phyloP scores from a whole-genome alignment of 2,329 filamentous ascomycete species.

The Penicillium sp. region DNA sequence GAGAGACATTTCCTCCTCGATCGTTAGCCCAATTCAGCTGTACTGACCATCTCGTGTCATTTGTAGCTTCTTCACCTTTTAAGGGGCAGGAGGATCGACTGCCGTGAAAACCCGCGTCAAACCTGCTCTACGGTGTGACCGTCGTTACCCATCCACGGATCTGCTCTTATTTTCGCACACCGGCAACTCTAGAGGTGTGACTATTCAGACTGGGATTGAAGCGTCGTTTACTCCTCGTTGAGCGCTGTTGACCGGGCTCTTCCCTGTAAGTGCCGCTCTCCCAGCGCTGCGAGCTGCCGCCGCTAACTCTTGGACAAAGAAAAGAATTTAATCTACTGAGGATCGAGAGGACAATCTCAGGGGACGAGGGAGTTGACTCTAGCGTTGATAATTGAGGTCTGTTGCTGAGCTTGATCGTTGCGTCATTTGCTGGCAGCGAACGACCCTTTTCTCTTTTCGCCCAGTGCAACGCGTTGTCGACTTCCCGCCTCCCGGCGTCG shows the following conservation, averaged over 20 bases:
- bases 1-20: not conserved
- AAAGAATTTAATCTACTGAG: constrained; percentile 9
- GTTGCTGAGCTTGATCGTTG: constrained; percentile 26
- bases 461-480: constrained; percentile 34
- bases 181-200: not conserved
- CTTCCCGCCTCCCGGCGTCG: constrained; percentile 35
- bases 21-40: not conserved
- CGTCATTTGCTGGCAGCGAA: constrained; percentile 29
- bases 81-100: constrained; percentile 13
- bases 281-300: not conserved
- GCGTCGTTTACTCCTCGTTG: not conserved
- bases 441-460: constrained; percentile 21
- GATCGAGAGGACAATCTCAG: not conserved
- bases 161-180: not conserved
- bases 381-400: constrained; percentile 12
- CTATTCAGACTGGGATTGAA: not conserved
- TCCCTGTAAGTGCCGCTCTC: constrained; percentile 4
- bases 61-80: constrained; percentile 21
- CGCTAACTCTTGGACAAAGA: constrained; percentile 10
- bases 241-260: constrained; percentile 7
- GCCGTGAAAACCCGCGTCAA: constrained; percentile 15
- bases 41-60: not conserved
- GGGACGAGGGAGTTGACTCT: not conserved
- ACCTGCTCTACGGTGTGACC: constrained; percentile 8
- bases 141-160: not conserved